Conservation (phyloP, 768 basidiomycete species). For the Suillus subalutaceus region DNA sequence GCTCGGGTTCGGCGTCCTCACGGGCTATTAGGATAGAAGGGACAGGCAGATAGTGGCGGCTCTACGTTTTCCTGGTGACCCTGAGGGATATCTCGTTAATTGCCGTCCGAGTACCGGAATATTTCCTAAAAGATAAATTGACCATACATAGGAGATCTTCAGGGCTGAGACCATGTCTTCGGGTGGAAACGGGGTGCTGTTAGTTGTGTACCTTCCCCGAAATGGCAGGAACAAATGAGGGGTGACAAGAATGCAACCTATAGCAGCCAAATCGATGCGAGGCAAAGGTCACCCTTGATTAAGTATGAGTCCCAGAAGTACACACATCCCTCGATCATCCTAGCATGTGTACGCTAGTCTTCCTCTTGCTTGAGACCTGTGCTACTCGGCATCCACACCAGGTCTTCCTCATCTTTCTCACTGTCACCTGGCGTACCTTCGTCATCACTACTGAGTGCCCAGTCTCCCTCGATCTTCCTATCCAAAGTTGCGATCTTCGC, state of each 20-base stretch:
- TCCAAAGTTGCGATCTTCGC: slow-evolving; percentile 65
- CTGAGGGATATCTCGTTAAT: neutral
- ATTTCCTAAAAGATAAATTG: neutral
- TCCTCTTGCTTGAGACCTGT: slow-evolving; percentile 16
- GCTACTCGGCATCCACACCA: slow-evolving; percentile 35
- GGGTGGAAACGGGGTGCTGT: neutral
- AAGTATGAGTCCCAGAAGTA: neutral
- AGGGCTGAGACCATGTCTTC: neutral
- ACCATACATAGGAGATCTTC: neutral
- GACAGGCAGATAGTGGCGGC: neutral
- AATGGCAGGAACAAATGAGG: neutral
- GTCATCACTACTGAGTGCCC: slow-evolving; percentile 71
- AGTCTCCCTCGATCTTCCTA: slow-evolving; percentile 56
- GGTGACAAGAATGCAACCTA: neutral
- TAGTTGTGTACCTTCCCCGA: neutral
- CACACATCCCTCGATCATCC: neutral
- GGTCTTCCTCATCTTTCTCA: slow-evolving; percentile 34
- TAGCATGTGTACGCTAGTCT: slow-evolving; percentile 13
- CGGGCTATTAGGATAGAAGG: neutral
- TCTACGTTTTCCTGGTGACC: slow-evolving; percentile 1
- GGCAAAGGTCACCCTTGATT: neutral
- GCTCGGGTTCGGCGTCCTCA: too few species aligned
- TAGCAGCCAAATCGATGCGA: neutral
- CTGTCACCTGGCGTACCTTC: slow-evolving; percentile 27
- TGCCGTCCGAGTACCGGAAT: neutral